Percentiles rank a stretch among this genome's conserved stretches.
These are phyloP conservation scores for Stephania yunnanensis DNA, from an alignment of 164 flowering plant species.

Conservation along the genomic window DNA sequence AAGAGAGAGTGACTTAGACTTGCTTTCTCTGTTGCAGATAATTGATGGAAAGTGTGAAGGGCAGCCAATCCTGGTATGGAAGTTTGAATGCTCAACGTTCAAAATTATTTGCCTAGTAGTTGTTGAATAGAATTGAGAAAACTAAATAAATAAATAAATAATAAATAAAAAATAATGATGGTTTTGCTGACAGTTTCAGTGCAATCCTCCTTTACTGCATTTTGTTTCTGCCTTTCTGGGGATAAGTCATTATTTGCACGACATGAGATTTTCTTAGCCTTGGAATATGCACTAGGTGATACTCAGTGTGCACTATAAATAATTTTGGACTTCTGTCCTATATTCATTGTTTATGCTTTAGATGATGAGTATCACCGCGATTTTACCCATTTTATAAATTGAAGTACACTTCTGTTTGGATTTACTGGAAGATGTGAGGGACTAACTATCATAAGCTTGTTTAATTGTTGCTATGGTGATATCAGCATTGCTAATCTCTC, in stretches of 20 bases:
- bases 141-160: too few species aligned
- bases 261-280: not conserved
- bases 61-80: constrained; percentile 41
- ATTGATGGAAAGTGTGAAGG: constrained; percentile 53
- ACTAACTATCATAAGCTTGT: too few species aligned
- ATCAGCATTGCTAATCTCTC: too few species aligned
- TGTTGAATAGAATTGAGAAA: not conserved
- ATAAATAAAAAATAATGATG: too few species aligned
- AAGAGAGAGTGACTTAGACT: not conserved
- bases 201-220: not conserved
- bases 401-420: too few species aligned
- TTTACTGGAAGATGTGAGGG: too few species aligned
- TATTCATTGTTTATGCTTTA: too few species aligned
- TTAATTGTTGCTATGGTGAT: too few species aligned
- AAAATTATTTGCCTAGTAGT: not conserved
- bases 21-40: constrained; percentile 50
- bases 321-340: too few species aligned
- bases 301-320: not conserved
- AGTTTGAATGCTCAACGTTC: not conserved
- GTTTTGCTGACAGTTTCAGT: not conserved
- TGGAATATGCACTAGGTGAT: not conserved
- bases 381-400: too few species aligned
- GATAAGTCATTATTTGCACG: not conserved
- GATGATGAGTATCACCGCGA: too few species aligned
- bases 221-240: not conserved